These are phyloP conservation scores for Nosema muscidifuracis DNA, from an alignment of 371 early-diverging fungal genomes.

Conservation along the genomic window DNA sequence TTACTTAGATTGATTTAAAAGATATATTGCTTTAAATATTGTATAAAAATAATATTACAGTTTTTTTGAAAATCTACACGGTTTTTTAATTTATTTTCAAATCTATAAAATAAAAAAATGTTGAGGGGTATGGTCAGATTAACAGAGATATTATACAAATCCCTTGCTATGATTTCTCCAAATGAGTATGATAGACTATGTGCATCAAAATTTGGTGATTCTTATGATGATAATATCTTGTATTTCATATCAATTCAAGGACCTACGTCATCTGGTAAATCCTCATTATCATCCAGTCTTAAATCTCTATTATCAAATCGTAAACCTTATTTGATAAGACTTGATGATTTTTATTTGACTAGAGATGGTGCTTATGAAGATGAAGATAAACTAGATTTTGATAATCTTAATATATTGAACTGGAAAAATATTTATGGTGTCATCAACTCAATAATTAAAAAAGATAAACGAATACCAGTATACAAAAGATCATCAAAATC, in stretches of 20 bases:
- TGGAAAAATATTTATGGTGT: neutral
- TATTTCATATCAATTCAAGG: neutral
- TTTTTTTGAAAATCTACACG: too few relatives aligned
- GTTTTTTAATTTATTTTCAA: too few relatives aligned
- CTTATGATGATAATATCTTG: slow-evolving; percentile 29
- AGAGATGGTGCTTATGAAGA: neutral
- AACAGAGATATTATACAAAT: too few relatives aligned
- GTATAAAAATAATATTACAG: too few relatives aligned
- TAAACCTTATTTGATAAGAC: neutral
- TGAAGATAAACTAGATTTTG: neutral
- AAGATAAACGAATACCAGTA: neutral
- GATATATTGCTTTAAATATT: too few relatives aligned
- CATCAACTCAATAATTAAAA: neutral
- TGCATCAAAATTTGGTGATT: slow-evolving; percentile 64
- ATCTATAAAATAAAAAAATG: too few relatives aligned
- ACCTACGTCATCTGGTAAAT: neutral
- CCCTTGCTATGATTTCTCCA: too few relatives aligned
- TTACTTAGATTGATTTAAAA: too few relatives aligned
- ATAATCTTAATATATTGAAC: neutral
- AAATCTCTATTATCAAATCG: neutral
- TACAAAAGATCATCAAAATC: neutral
- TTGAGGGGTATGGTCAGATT: too few relatives aligned
- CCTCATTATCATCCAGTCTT: neutral
- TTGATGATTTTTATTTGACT: neutral
- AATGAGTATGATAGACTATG: too few relatives aligned